Conservation (phyloP, 768 basidiomycete species). For the Neoboletus subvelutipes region DNA sequence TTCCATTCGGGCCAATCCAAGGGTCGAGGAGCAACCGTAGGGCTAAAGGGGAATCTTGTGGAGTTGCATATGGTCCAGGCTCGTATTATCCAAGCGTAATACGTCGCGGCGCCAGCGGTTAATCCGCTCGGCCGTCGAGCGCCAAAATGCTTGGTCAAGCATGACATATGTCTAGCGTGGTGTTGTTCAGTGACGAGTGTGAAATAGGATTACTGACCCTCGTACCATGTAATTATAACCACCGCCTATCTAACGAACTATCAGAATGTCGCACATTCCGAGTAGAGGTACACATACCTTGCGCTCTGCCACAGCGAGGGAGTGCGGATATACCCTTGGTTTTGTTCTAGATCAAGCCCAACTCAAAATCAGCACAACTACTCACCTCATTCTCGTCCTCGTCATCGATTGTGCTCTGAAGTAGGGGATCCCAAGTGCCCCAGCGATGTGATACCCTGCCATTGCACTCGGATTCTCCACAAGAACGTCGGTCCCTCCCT, state of each 20-base stretch:
- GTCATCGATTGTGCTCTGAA: constrained; percentile 98
- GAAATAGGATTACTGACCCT: neutral
- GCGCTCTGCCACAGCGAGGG: neutral
- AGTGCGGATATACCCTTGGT: neutral
- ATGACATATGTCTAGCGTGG: neutral
- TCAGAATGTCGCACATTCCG: neutral
- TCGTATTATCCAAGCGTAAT: neutral
- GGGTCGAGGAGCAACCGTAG: neutral
- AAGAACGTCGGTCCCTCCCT: constrained; percentile 86
- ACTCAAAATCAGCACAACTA: neutral
- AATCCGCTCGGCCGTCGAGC: neutral
- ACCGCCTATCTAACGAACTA: neutral
- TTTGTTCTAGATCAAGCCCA: neutral
- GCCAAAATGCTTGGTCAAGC: neutral
- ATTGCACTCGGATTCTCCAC: constrained; percentile 97
- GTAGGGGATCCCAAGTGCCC: constrained; percentile 90
- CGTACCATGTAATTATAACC: neutral
- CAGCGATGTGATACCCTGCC: constrained; percentile 96
- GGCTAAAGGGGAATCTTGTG: neutral
- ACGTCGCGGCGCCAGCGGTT: neutral
- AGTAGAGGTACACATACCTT: neutral
- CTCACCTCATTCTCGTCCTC: constrained; percentile 47
- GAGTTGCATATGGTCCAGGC: neutral
- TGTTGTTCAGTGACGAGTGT: neutral
- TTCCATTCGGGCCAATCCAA: neutral